Evolutionary conservation across 1,139 yeast genomes (phyloP).

Genomic region (Saccharomycopsis hybrid): DNA sequence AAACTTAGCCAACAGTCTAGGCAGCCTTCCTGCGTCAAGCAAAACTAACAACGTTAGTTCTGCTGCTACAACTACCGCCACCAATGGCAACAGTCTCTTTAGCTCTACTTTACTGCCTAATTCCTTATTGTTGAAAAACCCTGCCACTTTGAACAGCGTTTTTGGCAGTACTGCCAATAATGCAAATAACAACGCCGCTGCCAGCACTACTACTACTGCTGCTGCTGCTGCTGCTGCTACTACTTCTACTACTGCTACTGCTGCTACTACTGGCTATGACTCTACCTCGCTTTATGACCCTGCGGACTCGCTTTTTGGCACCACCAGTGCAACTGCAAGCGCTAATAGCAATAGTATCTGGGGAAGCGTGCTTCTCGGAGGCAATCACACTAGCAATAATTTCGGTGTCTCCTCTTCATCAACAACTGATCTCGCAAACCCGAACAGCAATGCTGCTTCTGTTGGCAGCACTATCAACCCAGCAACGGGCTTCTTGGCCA

Average conservation of each 20-base stretch:
- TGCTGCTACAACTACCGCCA: not conserved
- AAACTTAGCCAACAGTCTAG: constrained; percentile 1
- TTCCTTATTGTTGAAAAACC: not conserved
- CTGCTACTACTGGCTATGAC: not conserved
- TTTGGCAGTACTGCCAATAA: not conserved
- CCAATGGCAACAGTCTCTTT: not conserved
- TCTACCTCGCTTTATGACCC: not conserved
- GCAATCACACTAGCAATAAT: not conserved
- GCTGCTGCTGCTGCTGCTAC: too few species aligned
- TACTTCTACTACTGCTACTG: not conserved
- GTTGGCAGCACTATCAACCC: not conserved
- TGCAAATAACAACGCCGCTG: not conserved
- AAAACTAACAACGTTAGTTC: not conserved
- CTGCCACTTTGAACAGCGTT: constrained; percentile 2
- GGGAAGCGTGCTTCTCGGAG: not conserved
- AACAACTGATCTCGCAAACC: not conserved
- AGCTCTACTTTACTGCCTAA: not conserved
- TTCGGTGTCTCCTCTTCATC: not conserved
- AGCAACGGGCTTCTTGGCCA: not conserved
- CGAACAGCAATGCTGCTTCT: not conserved
- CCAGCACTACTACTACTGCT: not conserved
- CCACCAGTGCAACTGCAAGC: not conserved
- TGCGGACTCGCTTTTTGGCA: not conserved
- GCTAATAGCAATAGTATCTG: not conserved
- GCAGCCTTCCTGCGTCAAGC: not conserved